Evolutionary conservation across 2,329 filamentous ascomycete species (phyloP).

Genomic region (Cladosporium sp.): DNA sequence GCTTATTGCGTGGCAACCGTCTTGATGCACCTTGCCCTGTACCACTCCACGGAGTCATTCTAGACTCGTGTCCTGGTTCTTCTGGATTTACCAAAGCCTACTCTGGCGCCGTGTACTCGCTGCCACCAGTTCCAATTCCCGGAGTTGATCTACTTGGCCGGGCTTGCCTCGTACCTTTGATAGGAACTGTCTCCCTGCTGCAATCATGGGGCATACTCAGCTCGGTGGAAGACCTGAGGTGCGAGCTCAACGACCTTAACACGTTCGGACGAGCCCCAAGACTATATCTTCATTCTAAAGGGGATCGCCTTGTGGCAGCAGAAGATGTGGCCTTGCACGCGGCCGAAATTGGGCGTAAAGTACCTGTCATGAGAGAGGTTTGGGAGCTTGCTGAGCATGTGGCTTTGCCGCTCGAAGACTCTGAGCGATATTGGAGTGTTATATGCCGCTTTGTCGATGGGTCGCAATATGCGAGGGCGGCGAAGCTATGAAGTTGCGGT

Average conservation of each 20-base stretch:
- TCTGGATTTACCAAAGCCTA: background rate
- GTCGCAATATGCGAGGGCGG: background rate
- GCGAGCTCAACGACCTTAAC: background rate
- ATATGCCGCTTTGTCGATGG: background rate
- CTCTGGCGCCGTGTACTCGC: background rate
- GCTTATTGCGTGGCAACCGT: background rate
- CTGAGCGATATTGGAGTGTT: slow-evolving; percentile 6
- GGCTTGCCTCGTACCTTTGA: background rate
- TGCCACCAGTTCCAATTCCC: background rate
- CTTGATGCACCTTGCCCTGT: background rate
- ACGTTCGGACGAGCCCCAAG: background rate
- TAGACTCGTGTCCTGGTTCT: slow-evolving; percentile 1
- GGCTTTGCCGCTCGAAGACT: slow-evolving; percentile 2
- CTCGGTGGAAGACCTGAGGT: slow-evolving; percentile 2
- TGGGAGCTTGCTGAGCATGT: slow-evolving; percentile 9
- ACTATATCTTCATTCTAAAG: slow-evolving; percentile 9
- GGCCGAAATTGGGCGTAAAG: background rate
- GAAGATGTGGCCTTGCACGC: slow-evolving; percentile 8
- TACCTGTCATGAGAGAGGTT: slow-evolving; percentile 1
- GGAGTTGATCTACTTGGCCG: background rate
- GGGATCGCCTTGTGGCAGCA: slow-evolving; percentile 6
- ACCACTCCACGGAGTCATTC: background rate
- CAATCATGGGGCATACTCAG: background rate
- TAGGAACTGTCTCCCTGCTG: background rate
- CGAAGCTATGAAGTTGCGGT: slow-evolving; percentile 2